Evolutionary conservation across 2,329 filamentous ascomycete species (phyloP).

Genomic region (Colletotrichum sp.): DNA sequence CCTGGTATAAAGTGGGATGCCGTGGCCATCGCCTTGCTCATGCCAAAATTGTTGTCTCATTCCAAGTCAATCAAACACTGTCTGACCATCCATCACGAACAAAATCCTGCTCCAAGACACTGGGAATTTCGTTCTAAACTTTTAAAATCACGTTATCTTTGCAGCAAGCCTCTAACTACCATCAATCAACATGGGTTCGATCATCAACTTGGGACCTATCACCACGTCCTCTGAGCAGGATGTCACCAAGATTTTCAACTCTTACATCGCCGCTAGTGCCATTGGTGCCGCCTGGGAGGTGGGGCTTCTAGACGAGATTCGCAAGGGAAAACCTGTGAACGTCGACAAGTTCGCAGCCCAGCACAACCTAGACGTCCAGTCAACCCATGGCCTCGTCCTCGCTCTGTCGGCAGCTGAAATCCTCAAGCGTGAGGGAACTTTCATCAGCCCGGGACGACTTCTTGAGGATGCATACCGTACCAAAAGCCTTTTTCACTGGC

Average conservation of each 20-base stretch:
- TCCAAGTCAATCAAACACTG: background rate
- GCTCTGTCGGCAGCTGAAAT: background rate
- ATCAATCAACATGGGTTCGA: background rate
- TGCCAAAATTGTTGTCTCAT: background rate
- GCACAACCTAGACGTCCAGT: background rate
- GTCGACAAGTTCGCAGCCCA: conserved; percentile 19
- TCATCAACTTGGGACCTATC: background rate
- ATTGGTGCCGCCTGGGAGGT: conserved; percentile 13
- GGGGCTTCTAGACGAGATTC: conserved; percentile 8
- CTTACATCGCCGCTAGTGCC: conserved; percentile 5
- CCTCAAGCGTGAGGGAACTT: background rate
- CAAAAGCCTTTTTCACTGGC: background rate
- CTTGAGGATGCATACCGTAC: background rate
- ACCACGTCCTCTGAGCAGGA: background rate
- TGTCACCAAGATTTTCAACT: conserved; percentile 9
- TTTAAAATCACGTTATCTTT: background rate
- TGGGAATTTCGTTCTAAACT: background rate
- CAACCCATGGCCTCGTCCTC: background rate
- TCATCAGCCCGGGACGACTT: background rate
- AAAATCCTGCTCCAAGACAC: no score
- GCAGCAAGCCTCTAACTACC: background rate
- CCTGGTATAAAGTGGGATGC: background rate
- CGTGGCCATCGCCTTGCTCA: background rate
- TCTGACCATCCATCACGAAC: background rate
- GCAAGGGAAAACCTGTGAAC: conserved; percentile 21